Conservation (phyloP, 2,329 filamentous ascomycete genomes). For the Fusarium marasasianum region DNA sequence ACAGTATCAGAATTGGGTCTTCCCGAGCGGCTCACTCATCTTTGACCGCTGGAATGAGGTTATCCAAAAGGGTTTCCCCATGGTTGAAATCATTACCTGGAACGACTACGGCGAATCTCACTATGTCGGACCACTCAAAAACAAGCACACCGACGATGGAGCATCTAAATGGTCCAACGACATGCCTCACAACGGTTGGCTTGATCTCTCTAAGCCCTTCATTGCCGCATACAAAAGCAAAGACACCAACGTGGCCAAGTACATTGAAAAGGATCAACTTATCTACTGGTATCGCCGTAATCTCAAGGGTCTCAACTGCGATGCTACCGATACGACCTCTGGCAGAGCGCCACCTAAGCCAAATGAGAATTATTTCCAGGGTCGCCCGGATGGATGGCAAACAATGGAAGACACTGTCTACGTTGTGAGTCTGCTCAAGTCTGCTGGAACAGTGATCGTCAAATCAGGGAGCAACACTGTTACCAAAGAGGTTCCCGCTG, state of each 20-base stretch:
- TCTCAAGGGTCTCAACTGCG: slow-evolving; percentile 56
- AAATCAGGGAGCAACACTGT: slow-evolving; percentile 55
- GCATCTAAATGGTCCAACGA: slow-evolving; percentile 61
- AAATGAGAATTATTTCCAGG: slow-evolving; percentile 62
- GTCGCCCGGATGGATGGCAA: slow-evolving; percentile 60
- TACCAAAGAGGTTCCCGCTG: slow-evolving; percentile 45
- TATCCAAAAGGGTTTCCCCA: slow-evolving; percentile 55
- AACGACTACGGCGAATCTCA: slow-evolving; percentile 65
- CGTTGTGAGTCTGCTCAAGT: slow-evolving; percentile 60
- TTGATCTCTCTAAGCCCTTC: slow-evolving; percentile 63
- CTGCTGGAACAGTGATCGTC: slow-evolving; percentile 55
- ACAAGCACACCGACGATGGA: slow-evolving; percentile 53
- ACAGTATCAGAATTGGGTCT: slow-evolving; percentile 66
- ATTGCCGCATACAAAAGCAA: slow-evolving; percentile 63
- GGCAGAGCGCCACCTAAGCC: slow-evolving; percentile 52
- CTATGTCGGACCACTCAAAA: slow-evolving; percentile 60
- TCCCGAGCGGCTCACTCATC: slow-evolving; percentile 67
- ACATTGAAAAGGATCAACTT: slow-evolving; percentile 59
- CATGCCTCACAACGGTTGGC: slow-evolving; percentile 61
- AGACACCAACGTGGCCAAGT: slow-evolving; percentile 49
- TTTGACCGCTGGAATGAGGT: slow-evolving; percentile 65
- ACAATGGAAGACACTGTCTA: slow-evolving; percentile 61
- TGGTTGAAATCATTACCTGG: slow-evolving; percentile 59
- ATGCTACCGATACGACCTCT: slow-evolving; percentile 61
- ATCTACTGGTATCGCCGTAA: slow-evolving; percentile 67